A percentile compares a stretch with the other conserved stretches of the same genome.
Conservation (phyloP, 176 grass and related monocot genomes). For the Zizania latifolia region DNA sequence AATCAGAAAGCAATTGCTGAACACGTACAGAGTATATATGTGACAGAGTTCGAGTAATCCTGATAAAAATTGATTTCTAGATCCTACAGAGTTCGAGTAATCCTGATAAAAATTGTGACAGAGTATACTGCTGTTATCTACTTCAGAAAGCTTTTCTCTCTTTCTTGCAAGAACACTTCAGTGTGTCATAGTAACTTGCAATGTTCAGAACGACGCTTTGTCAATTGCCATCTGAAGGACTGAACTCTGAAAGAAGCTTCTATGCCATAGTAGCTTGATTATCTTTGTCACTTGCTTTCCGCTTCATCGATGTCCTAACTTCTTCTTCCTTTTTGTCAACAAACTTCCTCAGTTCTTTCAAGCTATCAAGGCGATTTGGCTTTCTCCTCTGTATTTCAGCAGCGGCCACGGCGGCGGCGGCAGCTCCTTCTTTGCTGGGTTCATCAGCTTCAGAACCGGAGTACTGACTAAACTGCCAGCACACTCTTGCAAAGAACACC, state of each 20-base stretch:
- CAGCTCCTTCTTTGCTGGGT: neutral
- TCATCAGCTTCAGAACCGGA: conserved; percentile 7
- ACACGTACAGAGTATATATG: neutral
- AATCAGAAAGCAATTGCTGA: neutral
- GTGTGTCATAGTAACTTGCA: neutral
- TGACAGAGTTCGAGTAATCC: neutral
- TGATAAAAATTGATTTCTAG: no score
- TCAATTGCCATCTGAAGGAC: conserved; percentile 22
- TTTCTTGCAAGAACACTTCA: neutral
- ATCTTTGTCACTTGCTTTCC: conserved; percentile 55
- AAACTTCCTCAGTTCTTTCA: conserved; percentile 61
- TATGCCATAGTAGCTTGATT: conserved; percentile 30
- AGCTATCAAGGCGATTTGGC: conserved; percentile 40
- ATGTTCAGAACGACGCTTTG: neutral
- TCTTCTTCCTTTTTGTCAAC: conserved; percentile 62
- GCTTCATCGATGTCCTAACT: conserved; percentile 24
- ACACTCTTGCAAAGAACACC: conserved; percentile 47
- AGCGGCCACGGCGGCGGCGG: neutral
- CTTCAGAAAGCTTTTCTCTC: neutral
- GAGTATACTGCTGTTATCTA: conserved; percentile 27
- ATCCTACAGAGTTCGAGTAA: conserved; percentile 7
- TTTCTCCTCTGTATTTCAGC: neutral
- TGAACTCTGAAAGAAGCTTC: neutral
- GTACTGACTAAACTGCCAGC: conserved; percentile 49
- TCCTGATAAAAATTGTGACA: neutral